Base-by-base conservation (phyloP, 2,329 filamentous ascomycete genomes). In the Sphaerulina populicola region DNA sequence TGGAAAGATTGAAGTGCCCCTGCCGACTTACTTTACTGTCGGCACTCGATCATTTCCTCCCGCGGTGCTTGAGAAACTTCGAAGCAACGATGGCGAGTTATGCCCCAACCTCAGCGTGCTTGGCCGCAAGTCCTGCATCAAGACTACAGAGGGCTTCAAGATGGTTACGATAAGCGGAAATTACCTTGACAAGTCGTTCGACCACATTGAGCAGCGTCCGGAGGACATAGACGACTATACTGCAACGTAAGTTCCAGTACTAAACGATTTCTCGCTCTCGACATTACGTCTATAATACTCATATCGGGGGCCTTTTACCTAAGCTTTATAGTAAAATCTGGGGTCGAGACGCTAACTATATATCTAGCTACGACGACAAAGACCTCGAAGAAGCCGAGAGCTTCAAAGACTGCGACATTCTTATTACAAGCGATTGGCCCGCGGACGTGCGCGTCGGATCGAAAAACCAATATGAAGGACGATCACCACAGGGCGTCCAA, bases 61-160 rank as follows among this genome's bases (percentile, higher is more conserved):
- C 2, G 71, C 74, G 29, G 79, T 96, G 18, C 74, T 85, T 15
- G 79, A 86, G 63, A 89, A 82, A 66, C 77, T 97, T 47, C 78
- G 88, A 64, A 77, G 78, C 31, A 80, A 85, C 56, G 83, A 69
- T 55, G 74, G 77, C 56, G 81, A 85, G 62, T 77, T 98, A 14
- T 95, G 89, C 66, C 78, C 84, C n/a, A 97, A 98, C 65, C 78
- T 98, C 9, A 87, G 88, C 69, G 94, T 85, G 63, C 79, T 98
- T 0, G 90, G 87, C 51, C 94, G 93, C 69, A 83, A 88, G 62
- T 88, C 86, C 55, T 83, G 85, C 11, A 85, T 88, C 47, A 97
- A 93, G 67, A 97, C 91, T 0, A 85, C 86, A 0, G 90, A 96
- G 58, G 91, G 90, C 1, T 75, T 97, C 41, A 82, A 85, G 45